A percentile compares a stretch with the other conserved stretches of the same genome.
phyloP scores from a whole-genome alignment of 495 filamentous ascomycete species.

The Staphylotrichum longicolle region DNA sequence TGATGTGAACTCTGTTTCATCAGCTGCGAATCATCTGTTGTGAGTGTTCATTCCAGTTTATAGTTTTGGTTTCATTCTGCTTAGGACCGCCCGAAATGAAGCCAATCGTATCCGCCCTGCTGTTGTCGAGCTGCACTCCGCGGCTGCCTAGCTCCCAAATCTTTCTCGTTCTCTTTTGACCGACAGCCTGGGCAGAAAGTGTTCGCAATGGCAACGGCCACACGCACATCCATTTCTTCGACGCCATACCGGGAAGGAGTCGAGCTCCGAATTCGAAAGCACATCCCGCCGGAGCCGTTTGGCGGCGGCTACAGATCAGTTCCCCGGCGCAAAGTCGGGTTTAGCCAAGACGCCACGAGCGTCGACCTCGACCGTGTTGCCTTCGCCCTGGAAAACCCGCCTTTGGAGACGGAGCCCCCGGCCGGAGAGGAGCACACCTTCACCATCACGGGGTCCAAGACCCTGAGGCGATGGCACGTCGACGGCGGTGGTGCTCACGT shows the following conservation, averaged over 20 bases:
- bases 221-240: not conserved
- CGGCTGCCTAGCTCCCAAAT: no score
- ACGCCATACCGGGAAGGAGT: conserved; percentile 1
- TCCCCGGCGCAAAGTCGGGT: not conserved
- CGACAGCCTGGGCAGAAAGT: not conserved
- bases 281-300: conserved; percentile 4
- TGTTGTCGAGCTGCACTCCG: no score
- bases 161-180: no score
- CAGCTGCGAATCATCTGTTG: no score
- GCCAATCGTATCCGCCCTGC: no score
- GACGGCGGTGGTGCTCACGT: conserved; percentile 4
- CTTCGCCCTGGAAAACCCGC: conserved; percentile 3
- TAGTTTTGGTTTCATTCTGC: no score
- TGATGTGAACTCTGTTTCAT: no score
- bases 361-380: not conserved
- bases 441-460: conserved; percentile 8
- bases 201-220: not conserved
- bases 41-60: no score
- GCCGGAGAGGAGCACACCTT: not conserved
- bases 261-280: conserved; percentile 5
- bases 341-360: not conserved
- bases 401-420: not conserved
- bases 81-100: no score
- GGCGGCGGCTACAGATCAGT: not conserved
- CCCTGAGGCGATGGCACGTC: not conserved